Base-by-base conservation (phyloP, 2,329 filamentous ascomycete species). In the Aquanectria penicillioides region DNA sequence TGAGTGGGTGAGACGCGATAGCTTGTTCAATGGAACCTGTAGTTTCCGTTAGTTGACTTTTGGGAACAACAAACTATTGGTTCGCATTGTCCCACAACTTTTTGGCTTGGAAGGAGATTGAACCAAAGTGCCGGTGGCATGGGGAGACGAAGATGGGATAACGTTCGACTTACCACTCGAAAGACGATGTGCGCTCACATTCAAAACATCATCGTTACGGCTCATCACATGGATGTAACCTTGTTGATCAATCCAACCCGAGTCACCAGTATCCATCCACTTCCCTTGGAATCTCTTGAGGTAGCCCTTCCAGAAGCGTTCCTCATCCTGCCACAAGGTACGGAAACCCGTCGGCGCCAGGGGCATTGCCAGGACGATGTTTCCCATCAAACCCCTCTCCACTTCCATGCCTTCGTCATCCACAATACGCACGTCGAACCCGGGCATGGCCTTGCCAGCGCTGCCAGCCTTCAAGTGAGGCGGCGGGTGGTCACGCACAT, bases 221-320 rank as follows among this genome's bases (percentile, higher is more conserved):
- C 83, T 83, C 86, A 89, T 88, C 65, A 89, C 85, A 64, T 85
- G 83, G 34, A 89, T 82, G 67, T 88, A 88, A 5, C 86, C 86
- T 34, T 94, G 89, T 12, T 83, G 74, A 71, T 97, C 94, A 56
- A 97, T 87, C 81, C 93, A 88, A 0, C 94, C 94, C 1, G 93
- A 90, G 73, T 98, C 94, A 2, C 94, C 94, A 0, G 94, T 97
- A 72, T 98, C 94, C 37, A 97, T 77, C 92, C 92, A 97, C 66
- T 85, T 85, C 0, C 93, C 92, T 6, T 85, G 69, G 71, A 97
- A 98, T 12, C 94, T 83, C 75, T 90, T 90, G 64, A 97, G 77
- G 69, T 97, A 98, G 2, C 93, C 87, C 62, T 86, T 89, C 75
- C 93, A 96, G 73, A 97, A 97, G 28, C 94, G 81, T 61, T 92